A percentile compares a stretch with the other conserved stretches of the same genome.
Evolutionary conservation across 202 grass and related monocot genomes (phyloP).

Genomic region (Panicum hallii): DNA sequence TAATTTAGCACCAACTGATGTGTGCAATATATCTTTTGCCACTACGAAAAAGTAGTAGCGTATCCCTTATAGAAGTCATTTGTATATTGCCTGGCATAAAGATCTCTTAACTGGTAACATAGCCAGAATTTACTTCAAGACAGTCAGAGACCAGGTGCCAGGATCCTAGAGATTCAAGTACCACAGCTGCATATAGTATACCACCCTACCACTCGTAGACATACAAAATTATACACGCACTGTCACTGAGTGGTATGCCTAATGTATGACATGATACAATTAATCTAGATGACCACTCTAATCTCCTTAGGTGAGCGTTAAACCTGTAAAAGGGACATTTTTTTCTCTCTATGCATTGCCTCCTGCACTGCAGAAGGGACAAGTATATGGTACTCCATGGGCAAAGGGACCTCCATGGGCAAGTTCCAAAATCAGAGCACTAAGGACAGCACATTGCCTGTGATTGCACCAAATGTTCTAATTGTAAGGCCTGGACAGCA

Average conservation of each 20-base stretch:
- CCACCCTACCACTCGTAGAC: not conserved
- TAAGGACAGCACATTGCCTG: slow-evolving; percentile 18
- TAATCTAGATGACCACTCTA: not conserved
- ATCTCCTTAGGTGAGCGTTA: not conserved
- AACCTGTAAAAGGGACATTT: not conserved
- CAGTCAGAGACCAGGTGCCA: slow-evolving; percentile 20
- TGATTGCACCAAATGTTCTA: slow-evolving; percentile 45
- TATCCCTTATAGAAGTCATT: slow-evolving; percentile 26
- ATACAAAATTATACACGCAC: not conserved
- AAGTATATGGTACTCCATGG: not conserved
- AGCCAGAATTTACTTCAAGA: slow-evolving; percentile 18
- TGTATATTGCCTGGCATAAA: slow-evolving; percentile 27
- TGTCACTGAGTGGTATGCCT: not conserved
- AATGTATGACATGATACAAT: not conserved
- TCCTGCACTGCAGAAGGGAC: slow-evolving; percentile 7
- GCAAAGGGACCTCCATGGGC: not conserved
- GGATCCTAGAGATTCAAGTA: slow-evolving; percentile 21
- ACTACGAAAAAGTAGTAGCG: slow-evolving; percentile 26
- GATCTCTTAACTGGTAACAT: slow-evolving; percentile 30
- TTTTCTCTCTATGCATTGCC: not conserved
- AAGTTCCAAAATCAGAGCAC: slow-evolving; percentile 40
- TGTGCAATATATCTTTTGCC: slow-evolving; percentile 30
- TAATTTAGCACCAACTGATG: slow-evolving; percentile 37
- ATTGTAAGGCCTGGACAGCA: slow-evolving; percentile 36
- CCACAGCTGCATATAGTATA: not conserved